Evolutionary conservation across 108 stramenopile species (phyloP).

Genomic region (Seminavis robusta): DNA sequence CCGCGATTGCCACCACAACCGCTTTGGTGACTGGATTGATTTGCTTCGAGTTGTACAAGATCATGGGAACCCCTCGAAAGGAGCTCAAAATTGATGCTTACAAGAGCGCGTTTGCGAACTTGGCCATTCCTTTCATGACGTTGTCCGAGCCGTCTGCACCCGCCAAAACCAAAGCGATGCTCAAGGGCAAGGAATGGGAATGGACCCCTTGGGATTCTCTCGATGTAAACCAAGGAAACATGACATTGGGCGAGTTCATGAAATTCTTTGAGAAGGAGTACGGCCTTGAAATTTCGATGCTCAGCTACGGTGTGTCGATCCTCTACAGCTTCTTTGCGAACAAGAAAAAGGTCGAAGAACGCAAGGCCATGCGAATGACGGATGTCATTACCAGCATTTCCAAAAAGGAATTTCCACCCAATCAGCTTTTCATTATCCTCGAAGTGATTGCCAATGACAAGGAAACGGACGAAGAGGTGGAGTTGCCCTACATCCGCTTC

Average conservation of each 20-base stretch:
- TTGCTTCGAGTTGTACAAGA: constrained; percentile 96
- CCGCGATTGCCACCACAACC: constrained; percentile 98
- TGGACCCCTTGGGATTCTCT: constrained; percentile 98
- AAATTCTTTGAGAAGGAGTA: constrained; percentile 89
- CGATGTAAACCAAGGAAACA: constrained; percentile 80
- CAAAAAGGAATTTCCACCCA: constrained; percentile 86
- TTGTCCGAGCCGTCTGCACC: constrained; percentile 91
- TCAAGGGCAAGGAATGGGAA: constrained; percentile 92
- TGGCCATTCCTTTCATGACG: constrained; percentile 97
- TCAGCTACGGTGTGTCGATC: constrained; percentile 94
- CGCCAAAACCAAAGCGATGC: constrained; percentile 71
- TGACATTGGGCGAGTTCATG: constrained; percentile 92
- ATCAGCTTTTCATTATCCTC: constrained; percentile 86
- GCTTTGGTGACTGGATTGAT: constrained; percentile 96
- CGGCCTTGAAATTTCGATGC: constrained; percentile 95
- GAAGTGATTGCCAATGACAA: constrained; percentile 92
- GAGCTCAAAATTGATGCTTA: constrained; percentile 89
- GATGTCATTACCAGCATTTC: constrained; percentile 85
- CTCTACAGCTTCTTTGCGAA: constrained; percentile 96
- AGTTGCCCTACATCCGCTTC: constrained; percentile 87
- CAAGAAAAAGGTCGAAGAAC: constrained; percentile 93
- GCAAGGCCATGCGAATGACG: constrained; percentile 92
- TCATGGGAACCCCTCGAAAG: constrained; percentile 85
- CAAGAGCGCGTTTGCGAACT: constrained; percentile 94
- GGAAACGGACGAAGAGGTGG: constrained; percentile 93